Evolutionary conservation across 2,329 filamentous ascomycete genomes (phyloP).

Genomic region (Remersonia thermophila): DNA sequence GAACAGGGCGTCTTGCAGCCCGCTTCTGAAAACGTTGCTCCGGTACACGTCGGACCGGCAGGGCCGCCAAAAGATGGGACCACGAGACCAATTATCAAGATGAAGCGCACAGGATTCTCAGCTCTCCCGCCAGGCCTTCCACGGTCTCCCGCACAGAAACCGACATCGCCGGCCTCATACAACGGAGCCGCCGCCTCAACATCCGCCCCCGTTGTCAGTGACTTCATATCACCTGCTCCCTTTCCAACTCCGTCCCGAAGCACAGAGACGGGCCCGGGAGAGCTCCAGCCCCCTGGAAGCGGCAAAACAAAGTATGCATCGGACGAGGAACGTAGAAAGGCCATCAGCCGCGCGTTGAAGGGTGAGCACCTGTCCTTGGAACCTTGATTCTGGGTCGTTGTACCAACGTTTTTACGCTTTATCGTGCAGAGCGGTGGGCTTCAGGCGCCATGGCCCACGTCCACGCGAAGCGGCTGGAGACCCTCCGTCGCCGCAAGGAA

Average conservation of each 20-base stretch:
- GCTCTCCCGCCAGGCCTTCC: too few relatives aligned
- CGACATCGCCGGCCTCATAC: too few relatives aligned
- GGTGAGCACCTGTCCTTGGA: slow-evolving; percentile 4
- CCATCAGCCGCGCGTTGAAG: slow-evolving; percentile 8
- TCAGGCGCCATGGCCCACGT: slow-evolving; percentile 14
- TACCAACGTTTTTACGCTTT: too few relatives aligned
- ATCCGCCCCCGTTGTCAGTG: slow-evolving; percentile 13
- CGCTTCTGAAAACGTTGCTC: background rate
- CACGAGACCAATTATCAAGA: slow-evolving; percentile 3
- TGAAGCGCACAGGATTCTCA: slow-evolving; percentile 4
- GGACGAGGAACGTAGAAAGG: slow-evolving; percentile 10
- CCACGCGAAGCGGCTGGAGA: slow-evolving; percentile 11
- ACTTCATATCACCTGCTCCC: slow-evolving; percentile 5
- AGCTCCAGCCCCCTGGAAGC: background rate
- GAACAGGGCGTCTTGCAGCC: too few relatives aligned
- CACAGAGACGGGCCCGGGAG: background rate
- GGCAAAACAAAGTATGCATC: slow-evolving; percentile 7
- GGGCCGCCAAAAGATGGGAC: background rate
- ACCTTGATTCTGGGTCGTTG: background rate
- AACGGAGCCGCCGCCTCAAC: too few relatives aligned
- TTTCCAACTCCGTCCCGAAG: background rate
- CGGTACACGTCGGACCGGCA: background rate
- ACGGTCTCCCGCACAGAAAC: too few relatives aligned
- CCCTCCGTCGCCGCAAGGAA: slow-evolving; percentile 6
- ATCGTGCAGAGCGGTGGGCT: slow-evolving; percentile 15